These are phyloP conservation scores for Chlamydomonas asymmetrica DNA, from an alignment of 139 green algal species.

Conservation along the genomic window DNA sequence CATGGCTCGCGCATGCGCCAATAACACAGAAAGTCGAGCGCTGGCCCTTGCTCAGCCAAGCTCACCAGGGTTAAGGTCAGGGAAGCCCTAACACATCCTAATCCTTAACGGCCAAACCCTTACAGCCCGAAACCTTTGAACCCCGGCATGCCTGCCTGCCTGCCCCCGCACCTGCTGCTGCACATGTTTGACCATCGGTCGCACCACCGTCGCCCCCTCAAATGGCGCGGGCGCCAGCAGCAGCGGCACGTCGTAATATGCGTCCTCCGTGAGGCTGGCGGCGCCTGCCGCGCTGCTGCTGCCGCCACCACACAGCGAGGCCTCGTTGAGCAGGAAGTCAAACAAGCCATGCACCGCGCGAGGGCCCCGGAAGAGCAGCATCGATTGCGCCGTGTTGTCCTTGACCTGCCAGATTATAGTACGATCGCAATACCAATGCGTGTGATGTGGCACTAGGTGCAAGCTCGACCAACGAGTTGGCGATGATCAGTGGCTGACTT, in stretches of 20 bases:
- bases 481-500: neutral
- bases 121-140: no score
- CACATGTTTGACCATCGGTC: slow-evolving; percentile 21
- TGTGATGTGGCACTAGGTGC: neutral
- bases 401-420: no score
- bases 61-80: no score
- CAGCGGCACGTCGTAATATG: slow-evolving; percentile 51
- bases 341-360: slow-evolving; percentile 60
- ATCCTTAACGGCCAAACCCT: no score
- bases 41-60: no score
- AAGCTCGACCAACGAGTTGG: neutral
- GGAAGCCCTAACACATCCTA: no score
- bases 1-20: no score
- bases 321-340: slow-evolving; percentile 59
- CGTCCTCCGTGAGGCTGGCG: neutral
- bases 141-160: neutral
- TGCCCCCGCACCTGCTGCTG: neutral
- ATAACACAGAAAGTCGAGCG: no score
- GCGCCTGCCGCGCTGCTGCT: neutral
- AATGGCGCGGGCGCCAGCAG: slow-evolving; percentile 63
- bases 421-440: neutral
- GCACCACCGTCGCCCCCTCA: slow-evolving; percentile 36
- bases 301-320: neutral
- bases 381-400: slow-evolving; percentile 47
- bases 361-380: slow-evolving; percentile 57